These are phyloP conservation scores for Candida labiduridarum DNA, from an alignment of 1,139 yeast species.

Conservation along the genomic window DNA sequence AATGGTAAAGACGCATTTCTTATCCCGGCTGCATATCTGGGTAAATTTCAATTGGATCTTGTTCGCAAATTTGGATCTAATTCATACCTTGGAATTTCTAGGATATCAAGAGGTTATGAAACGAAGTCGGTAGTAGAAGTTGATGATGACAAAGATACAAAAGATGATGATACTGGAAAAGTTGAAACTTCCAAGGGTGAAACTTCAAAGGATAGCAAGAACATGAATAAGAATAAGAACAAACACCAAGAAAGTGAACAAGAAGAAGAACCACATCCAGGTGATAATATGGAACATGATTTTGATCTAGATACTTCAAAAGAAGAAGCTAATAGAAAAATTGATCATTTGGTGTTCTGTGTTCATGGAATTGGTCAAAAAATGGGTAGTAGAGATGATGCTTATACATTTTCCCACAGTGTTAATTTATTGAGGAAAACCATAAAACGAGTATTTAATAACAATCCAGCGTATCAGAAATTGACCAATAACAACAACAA, in stretches of 20 bases:
- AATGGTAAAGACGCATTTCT: slow-evolving; percentile 39
- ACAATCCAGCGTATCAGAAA: slow-evolving; percentile 44
- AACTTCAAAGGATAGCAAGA: slow-evolving; percentile 13
- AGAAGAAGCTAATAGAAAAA: slow-evolving; percentile 47
- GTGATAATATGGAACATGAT: slow-evolving; percentile 54
- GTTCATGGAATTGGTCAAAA: slow-evolving; percentile 95
- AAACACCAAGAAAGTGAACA: too few relatives aligned
- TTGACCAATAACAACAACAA: slow-evolving; percentile 21
- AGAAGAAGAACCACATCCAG: slow-evolving; percentile 27
- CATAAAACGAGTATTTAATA: slow-evolving; percentile 57
- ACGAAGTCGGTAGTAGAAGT: slow-evolving; percentile 30
- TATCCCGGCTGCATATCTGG: slow-evolving; percentile 37
- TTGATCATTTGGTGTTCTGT: slow-evolving; percentile 82
- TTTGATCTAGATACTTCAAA: slow-evolving; percentile 40
- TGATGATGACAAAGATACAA: slow-evolving; percentile 35
- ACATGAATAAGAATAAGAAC: slow-evolving; percentile 9
- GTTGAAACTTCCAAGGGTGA: slow-evolving; percentile 7
- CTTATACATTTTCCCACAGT: slow-evolving; percentile 85
- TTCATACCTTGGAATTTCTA: slow-evolving; percentile 29
- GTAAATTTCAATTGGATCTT: slow-evolving; percentile 38
- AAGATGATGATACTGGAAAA: slow-evolving; percentile 22
- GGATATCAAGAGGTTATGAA: slow-evolving; percentile 28
- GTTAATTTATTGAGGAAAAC: slow-evolving; percentile 70
- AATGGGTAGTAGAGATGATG: slow-evolving; percentile 75
- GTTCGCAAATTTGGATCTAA: slow-evolving; percentile 40